Evolutionary conservation across 805 yeast species (phyloP), one percentile per base, ranked within the genome.

Genomic region (Wickerhamomyces strasburgensis): DNA sequence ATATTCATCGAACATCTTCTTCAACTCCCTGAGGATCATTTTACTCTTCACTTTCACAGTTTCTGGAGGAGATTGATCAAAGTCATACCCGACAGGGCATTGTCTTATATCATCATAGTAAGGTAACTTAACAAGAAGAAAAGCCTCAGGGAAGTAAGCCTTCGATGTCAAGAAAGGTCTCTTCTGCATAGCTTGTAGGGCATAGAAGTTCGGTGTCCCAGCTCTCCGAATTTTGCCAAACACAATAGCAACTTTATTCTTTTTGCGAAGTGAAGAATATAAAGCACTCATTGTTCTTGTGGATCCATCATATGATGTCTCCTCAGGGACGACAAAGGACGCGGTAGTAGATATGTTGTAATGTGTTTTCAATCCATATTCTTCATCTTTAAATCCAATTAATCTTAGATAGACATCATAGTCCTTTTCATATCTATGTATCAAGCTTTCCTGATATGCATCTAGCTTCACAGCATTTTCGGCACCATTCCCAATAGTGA

Each of bases 31-130:
- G 44, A 56, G 11, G 40, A 54, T 43, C 9, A 52, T 41, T 19
- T 58, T 58, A 1, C 55, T 46, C 18, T 54, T 38, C 4, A 30
- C 19, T 15, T 31, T 32, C 25, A 52, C 27, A 27, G 31, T 16
- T 10, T 28, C 33, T 38, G 44, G 27, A 5, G 48, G 29, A 2
- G 38, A n/a, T 7, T 43, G 37, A 8, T 31, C 31, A 29, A 10
- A 10, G 11, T 38, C 44, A 19, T 29, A 44, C 2, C 44, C 40
- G 5, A 58, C 60, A 0, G 97, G 96, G 4, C 76, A 57, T 24
- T 72, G 67, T 35, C 97, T 65, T 4, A 87, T 58, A 54, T 86
- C 90, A 47, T 87, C 94, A 13, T 75, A 60, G 66, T 73, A 83
- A 1, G 98, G 96, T 16, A 84, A 48, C 21, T 70, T 67, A 7